phyloP scores from a whole-genome alignment of 2,329 filamentous ascomycete species.

The Microthyrium microscopicum region DNA sequence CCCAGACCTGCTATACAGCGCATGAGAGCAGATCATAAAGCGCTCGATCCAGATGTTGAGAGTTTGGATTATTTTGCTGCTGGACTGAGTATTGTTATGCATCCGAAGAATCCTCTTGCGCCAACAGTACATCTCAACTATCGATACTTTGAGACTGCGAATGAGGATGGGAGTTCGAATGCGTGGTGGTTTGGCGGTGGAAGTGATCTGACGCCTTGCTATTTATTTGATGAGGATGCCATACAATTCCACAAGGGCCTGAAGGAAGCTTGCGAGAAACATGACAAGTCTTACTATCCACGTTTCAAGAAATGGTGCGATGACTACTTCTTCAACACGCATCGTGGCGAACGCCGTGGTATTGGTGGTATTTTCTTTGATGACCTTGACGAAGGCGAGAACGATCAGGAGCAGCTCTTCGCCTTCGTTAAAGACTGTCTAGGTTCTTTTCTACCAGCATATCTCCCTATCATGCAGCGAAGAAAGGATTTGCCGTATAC shows the following conservation, averaged over 20 bases:
- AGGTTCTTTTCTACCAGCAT: slow-evolving; percentile 75
- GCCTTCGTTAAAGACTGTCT: slow-evolving; percentile 76
- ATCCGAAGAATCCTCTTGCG: slow-evolving; percentile 90
- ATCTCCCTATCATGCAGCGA: slow-evolving; percentile 73
- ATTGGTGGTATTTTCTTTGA: slow-evolving; percentile 98
- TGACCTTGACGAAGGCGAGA: slow-evolving; percentile 75
- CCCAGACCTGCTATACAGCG: slow-evolving; percentile 75
- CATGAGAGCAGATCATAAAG: slow-evolving; percentile 93
- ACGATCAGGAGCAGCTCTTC: slow-evolving; percentile 79
- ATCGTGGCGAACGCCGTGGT: slow-evolving; percentile 72
- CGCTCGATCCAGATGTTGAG: slow-evolving; percentile 58
- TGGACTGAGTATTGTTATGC: slow-evolving; percentile 80
- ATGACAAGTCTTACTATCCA: slow-evolving; percentile 82
- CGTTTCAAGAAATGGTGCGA: slow-evolving; percentile 98
- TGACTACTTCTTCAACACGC: slow-evolving; percentile 89
- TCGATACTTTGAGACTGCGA: slow-evolving; percentile 92
- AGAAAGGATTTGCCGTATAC: slow-evolving; percentile 87
- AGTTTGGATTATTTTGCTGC: slow-evolving; percentile 90
- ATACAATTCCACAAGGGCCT: slow-evolving; percentile 92
- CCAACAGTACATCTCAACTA: slow-evolving; percentile 98
- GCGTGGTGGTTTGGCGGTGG: slow-evolving; percentile 98
- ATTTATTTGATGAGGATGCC: slow-evolving; percentile 92
- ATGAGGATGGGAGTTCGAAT: slow-evolving; percentile 61
- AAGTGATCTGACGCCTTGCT: slow-evolving; percentile 80
- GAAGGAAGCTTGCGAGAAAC: slow-evolving; percentile 82